Evolutionary conservation across 805 yeast species (phyloP), one percentile per base, ranked within the genome.

Genomic region (Sungouiella thailandica): DNA sequence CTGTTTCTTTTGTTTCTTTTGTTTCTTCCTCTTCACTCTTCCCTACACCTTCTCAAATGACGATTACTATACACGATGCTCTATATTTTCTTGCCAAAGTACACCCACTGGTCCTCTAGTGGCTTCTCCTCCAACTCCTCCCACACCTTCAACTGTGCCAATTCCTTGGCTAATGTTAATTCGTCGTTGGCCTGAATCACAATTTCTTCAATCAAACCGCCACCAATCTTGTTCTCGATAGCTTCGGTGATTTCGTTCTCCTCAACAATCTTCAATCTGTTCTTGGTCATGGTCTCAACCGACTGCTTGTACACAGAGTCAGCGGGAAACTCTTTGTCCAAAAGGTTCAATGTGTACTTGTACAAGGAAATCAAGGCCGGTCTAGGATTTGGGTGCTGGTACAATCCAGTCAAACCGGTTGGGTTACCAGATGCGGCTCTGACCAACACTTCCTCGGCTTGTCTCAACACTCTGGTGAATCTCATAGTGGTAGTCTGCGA

Each of bases 101-200:
- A 81, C 28, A 74, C 78, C 95, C 95, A 85, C 58, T 83, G 93
- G 61, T 80, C 95, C 15, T 74, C 79, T 45, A 79, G 67, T 10
- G 94, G 89, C 58, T 79, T 72, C 57, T 83, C 94, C 57, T 77
- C 85, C 39, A 85, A 72, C 43, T 78, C 84, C 49, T 82, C 88
- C 95, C 95, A 86, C 25, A 58, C 57, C 58, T 80, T 78, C 73
- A 80, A 74, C 42, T 71, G 75, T 31, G 81, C 80, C 68, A 86
- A 65, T 55, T 79, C 72, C 50, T 74, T 64, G 31, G 84, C 80
- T 48, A 86, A 70, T 36, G 69, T 71, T 49, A 76, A 74, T 63
- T 86, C 95, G 39, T 84, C 93, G 47, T 79, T 74, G 11, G 95
- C 95, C 65, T 86, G 95, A 39, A 84, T 70, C 35, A 86, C 53